Conservation (phyloP, 371 early-diverging fungal genomes). For the Actinomortierella wolfii region DNA sequence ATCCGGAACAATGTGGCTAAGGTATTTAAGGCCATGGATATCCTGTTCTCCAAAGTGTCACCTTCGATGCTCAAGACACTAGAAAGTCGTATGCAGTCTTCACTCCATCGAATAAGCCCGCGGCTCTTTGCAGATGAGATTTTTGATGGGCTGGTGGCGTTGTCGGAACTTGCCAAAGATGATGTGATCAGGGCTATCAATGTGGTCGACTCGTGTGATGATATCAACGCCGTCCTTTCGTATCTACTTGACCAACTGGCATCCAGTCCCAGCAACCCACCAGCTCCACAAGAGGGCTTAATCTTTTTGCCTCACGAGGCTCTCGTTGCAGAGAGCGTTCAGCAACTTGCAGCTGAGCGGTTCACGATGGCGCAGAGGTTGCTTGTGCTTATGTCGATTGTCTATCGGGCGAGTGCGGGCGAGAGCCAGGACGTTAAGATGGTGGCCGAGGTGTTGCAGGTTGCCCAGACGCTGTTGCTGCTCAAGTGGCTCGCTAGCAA, state of each 20-base stretch:
- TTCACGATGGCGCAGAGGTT: constrained; percentile 33
- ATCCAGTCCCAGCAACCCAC: constrained; percentile 11
- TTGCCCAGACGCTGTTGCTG: constrained; percentile 19
- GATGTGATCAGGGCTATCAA: constrained; percentile 39
- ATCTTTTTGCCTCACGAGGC: constrained; percentile 36
- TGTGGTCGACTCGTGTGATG: constrained; percentile 20
- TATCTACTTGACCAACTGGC: constrained; percentile 22
- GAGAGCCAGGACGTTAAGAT: constrained; percentile 12
- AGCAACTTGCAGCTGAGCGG: constrained; percentile 27
- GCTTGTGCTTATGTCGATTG: constrained; percentile 18
- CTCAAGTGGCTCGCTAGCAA: constrained; percentile 38
- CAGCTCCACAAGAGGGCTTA: constrained; percentile 10
- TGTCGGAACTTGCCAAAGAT: constrained; percentile 9
- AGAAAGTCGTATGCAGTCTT: no score
- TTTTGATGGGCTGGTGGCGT: no score
- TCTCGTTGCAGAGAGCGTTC: constrained; percentile 31
- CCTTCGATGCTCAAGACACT: no score
- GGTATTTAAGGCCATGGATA: constrained; percentile 24
- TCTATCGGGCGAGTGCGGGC: constrained; percentile 18
- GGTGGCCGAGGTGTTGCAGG: constrained; percentile 23
- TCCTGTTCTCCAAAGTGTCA: constrained; percentile 3
- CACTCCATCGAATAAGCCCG: no score
- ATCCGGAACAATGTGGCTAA: constrained; percentile 28
- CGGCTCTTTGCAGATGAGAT: no score
- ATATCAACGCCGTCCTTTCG: constrained; percentile 14